Evolutionary conservation across 73 alveolate genomes (phyloP), one percentile per base, ranked within the genome.

Genomic region (Paramecium tetraurelia): DNA sequence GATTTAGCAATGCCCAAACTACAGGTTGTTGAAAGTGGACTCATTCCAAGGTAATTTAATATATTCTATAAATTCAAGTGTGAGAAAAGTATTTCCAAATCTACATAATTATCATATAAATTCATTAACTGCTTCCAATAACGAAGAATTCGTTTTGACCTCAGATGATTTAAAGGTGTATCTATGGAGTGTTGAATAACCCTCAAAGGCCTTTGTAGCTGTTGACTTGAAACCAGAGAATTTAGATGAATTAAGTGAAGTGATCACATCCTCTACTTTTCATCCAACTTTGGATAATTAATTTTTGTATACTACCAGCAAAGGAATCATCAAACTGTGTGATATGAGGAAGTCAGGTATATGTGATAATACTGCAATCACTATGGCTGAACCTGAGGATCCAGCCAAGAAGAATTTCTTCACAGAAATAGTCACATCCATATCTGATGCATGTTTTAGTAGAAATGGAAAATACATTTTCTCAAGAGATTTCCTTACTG

Each of bases 341-440:
- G 98, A 96, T 75, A 76, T 96, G 93, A 87, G 97, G 58, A 69
- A 92, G 85, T 80, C 89, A 41, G 93, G 95, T 2, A 46, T 93
- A 31, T 95, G 95, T 63, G 95, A 93, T 48, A 95, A 93, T 59
- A 93, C 95, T 41, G 94, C 96, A 27, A 68, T 92, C 20, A 80
- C 93, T 8, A 93, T 84, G 92, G 76, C 93, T 92, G 93, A 93
- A 41, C 94, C 92, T 84, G 97, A 93, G 59, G 97, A 96, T 75
- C 97, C 98, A 57, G 92, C 97, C 11, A 86, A 94, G 50, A 94
- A 93, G 95, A 94, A 96, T 59, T 96, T 96, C 93, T 96, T 96
- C 72, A 94, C 98, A 16, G 98, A 96, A 68, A 94, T 96, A 22
- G 95, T 96, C n/a, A 95, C 95, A 58, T 89, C 96, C 8, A 94